Evolutionary conservation across 306 rosid species (phyloP), one percentile per base, ranked within the genome.

Genomic region (Dalbergia cochinchinensis): DNA sequence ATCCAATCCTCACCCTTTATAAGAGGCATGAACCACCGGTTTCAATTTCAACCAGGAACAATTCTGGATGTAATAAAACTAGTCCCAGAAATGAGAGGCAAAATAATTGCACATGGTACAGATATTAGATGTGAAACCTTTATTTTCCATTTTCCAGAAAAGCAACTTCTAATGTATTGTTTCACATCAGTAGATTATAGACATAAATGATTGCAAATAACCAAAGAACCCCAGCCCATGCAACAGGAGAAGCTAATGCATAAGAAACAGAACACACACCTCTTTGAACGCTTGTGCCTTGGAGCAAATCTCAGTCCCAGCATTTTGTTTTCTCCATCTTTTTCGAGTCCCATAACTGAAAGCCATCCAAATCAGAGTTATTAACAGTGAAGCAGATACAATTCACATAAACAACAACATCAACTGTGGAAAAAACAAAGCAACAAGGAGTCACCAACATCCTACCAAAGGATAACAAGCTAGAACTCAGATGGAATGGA

Each of bases 271-370:
- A 85, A 20, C 4, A 69, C 45, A 50, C 58, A 94, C 98, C 99
- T 95, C 86, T 81, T 85, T 33, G 96, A 95, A 81, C 98, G 97
- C 75, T 81, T 92, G 86, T 85, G 99, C 48, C 76, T 80, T 73
- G 92, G 78, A 69, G 82, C 84, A 67, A 90, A 85, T 83, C 78
- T 86, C 75, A 90, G 85, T 66, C 88, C 92, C 50, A 85, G 62
- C 88, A 91, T 78, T 80, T 84, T 86, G 73, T 80, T 70, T 53
- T 83, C 88, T 71, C 82, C 88, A 50, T 65, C 59, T 63, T 76
- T 80, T 70, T 87, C 91, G 65, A 90, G 80, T 31, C 86, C 89
- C 94, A 90, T 89, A 51, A 69, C 94, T 90, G 84, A 84, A 83
- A 85, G 69, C 86, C 78, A 83, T 20, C 74, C 31, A 67, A 78